phyloP scores from a whole-genome alignment of 306 rosid genomes.

The Gynostemma pentaphyllum region DNA sequence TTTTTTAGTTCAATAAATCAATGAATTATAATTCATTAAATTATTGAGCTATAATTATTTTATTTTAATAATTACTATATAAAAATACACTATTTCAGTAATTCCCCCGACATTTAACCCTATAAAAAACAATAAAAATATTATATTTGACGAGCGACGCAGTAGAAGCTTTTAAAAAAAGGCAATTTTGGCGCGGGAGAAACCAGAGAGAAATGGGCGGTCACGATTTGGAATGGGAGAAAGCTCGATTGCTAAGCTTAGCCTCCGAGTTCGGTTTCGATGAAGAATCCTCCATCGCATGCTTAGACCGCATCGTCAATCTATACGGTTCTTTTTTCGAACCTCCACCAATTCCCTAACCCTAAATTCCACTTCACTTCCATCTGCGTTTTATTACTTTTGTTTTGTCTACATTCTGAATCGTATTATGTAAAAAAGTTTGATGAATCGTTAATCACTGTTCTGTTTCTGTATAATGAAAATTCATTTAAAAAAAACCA shows the following conservation, averaged over 20 bases:
- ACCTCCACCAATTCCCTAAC: neutral
- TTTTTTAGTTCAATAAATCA: too few species aligned
- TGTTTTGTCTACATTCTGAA: neutral
- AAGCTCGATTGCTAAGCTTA: constrained; percentile 61
- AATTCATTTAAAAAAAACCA: neutral
- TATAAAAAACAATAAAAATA: too few species aligned
- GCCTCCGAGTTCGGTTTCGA: constrained; percentile 79
- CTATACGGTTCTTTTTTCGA: constrained; percentile 49
- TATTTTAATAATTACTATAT: too few species aligned
- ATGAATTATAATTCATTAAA: too few species aligned
- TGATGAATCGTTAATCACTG: neutral
- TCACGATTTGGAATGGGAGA: constrained; percentile 48
- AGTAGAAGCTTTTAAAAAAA: too few species aligned
- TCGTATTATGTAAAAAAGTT: neutral
- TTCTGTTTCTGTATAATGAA: neutral
- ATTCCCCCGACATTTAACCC: too few species aligned
- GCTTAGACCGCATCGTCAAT: constrained; percentile 52
- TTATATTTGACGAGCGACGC: too few species aligned
- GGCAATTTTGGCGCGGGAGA: constrained; percentile 37
- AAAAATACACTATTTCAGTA: too few species aligned
- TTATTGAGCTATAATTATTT: too few species aligned
- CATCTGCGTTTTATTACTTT: neutral
- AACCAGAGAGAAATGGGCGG: constrained; percentile 17
- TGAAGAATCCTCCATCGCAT: constrained; percentile 45
- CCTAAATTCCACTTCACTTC: constrained; percentile 1